These are phyloP conservation scores for Boletus patriciae DNA, from an alignment of 768 basidiomycete species.

Conservation along the genomic window DNA sequence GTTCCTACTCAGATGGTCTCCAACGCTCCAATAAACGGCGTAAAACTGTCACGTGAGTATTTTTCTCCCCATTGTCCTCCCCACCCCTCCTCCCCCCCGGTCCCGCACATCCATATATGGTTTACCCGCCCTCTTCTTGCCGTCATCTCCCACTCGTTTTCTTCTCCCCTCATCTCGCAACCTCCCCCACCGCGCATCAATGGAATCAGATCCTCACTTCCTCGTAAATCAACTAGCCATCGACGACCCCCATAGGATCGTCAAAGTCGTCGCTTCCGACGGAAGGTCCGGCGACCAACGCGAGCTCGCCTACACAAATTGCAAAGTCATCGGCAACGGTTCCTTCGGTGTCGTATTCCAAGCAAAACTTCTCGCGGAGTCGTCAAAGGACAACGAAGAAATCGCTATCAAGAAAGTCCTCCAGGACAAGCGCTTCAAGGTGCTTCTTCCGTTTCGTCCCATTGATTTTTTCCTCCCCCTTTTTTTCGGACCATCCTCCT, in stretches of 20 bases:
- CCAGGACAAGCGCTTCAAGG: constrained; percentile 99
- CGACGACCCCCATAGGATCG: constrained; percentile 96
- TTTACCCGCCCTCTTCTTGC: constrained; percentile 24
- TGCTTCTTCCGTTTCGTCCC: constrained; percentile 36
- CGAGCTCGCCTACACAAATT: constrained; percentile 92
- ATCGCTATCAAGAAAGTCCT: constrained; percentile 99
- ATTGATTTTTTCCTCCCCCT: constrained; percentile 6
- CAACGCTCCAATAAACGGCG: constrained; percentile 82
- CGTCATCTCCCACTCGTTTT: constrained; percentile 36
- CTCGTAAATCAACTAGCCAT: constrained; percentile 50
- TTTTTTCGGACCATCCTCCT: constrained; percentile 1
- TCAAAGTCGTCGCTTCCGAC: constrained; percentile 92
- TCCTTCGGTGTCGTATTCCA: constrained; percentile 99
- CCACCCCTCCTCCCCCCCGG: constrained; percentile 16
- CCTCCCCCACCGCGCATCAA: constrained; percentile 16
- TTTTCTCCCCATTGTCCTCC: constrained; percentile 16
- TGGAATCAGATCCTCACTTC: constrained; percentile 28
- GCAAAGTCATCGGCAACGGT: constrained; percentile 98
- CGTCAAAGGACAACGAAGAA: constrained; percentile 67
- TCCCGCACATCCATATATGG: constrained; percentile 31
- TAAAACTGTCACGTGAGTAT: constrained; percentile 80
- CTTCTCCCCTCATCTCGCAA: constrained; percentile 37
- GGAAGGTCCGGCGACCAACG: constrained; percentile 89
- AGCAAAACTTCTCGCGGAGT: constrained; percentile 74
- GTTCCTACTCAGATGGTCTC: constrained; percentile 54